Conservation (phyloP, 2,329 filamentous ascomycete genomes). For the Dothistroma pini region DNA sequence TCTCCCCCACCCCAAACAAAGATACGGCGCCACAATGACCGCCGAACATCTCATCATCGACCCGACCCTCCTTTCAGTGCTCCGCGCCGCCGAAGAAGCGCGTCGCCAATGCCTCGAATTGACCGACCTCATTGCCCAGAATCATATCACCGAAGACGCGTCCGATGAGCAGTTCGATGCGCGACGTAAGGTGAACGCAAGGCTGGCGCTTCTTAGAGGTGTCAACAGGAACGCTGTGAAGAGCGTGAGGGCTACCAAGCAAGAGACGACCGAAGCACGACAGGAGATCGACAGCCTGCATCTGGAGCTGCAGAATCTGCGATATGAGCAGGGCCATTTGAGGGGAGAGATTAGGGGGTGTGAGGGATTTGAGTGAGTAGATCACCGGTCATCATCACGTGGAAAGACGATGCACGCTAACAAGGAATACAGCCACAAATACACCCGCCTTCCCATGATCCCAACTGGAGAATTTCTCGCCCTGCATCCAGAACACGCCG, state of each 20-base stretch:
- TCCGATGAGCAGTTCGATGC: constrained; percentile 53
- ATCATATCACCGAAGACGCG: constrained; percentile 39
- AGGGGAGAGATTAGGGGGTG: constrained; percentile 87
- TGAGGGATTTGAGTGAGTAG: constrained; percentile 80
- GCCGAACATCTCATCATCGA: constrained; percentile 51
- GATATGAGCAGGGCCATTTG: constrained; percentile 91
- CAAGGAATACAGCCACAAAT: constrained; percentile 66
- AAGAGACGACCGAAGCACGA: constrained; percentile 77
- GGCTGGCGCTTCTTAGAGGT: constrained; percentile 74
- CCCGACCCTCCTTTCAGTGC: constrained; percentile 61
- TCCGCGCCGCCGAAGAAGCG: constrained; percentile 69
- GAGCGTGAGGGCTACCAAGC: constrained; percentile 78
- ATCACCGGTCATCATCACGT: too few species aligned
- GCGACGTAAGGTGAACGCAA: constrained; percentile 72
- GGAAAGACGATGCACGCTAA: neutral
- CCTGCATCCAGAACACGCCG: constrained; percentile 49
- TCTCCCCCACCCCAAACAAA: too few species aligned
- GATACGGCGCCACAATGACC: constrained; percentile 20
- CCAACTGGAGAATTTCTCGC: constrained; percentile 75
- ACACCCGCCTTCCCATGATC: constrained; percentile 78
- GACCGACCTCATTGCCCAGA: constrained; percentile 54
- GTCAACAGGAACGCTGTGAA: constrained; percentile 80
- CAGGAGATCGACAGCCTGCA: constrained; percentile 90
- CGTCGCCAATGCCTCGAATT: constrained; percentile 65
- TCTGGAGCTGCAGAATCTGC: constrained; percentile 89